These are phyloP conservation scores for Phytopythium aichiense DNA, from an alignment of 352 stramenopile species.

Conservation along the genomic window DNA sequence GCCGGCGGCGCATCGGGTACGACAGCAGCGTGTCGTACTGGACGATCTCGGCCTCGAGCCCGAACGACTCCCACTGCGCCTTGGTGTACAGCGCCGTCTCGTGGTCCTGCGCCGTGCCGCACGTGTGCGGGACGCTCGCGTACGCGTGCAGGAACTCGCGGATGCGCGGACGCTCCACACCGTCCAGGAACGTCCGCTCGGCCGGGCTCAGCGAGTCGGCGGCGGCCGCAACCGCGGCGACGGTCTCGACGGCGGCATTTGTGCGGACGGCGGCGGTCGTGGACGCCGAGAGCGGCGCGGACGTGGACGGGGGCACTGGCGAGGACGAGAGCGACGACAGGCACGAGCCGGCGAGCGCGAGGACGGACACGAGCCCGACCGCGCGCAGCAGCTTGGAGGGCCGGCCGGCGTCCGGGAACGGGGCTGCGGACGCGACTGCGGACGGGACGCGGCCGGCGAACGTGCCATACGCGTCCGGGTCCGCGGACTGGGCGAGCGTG, in stretches of 20 bases:
- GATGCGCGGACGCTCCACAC: conserved; percentile 16
- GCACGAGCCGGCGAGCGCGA: background rate
- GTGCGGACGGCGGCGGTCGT: background rate
- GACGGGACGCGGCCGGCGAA: background rate
- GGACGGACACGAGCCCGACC: background rate
- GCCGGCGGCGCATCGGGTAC: conserved; percentile 33
- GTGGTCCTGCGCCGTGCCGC: conserved; percentile 25
- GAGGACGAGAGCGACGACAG: background rate
- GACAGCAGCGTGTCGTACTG: conserved; percentile 61
- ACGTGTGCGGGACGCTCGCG: conserved; percentile 29
- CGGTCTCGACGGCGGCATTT: background rate
- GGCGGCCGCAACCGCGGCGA: background rate
- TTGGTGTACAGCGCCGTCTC: conserved; percentile 29
- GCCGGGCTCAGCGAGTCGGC: conserved; percentile 2
- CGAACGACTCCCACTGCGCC: conserved; percentile 26
- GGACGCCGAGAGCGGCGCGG: background rate
- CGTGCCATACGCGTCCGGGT: conserved; percentile 6
- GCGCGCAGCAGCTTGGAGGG: conserved; percentile 1
- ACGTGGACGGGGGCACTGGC: background rate
- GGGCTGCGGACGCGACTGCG: background rate
- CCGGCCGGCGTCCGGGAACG: background rate
- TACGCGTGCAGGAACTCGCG: conserved; percentile 26
- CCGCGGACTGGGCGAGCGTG: background rate
- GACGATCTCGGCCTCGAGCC: conserved; percentile 49
- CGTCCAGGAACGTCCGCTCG: conserved; percentile 14